Evolutionary conservation across 495 filamentous ascomycete species (phyloP), one percentile per base, ranked within the genome.

Genomic region (Lentithecium fluviatile): DNA sequence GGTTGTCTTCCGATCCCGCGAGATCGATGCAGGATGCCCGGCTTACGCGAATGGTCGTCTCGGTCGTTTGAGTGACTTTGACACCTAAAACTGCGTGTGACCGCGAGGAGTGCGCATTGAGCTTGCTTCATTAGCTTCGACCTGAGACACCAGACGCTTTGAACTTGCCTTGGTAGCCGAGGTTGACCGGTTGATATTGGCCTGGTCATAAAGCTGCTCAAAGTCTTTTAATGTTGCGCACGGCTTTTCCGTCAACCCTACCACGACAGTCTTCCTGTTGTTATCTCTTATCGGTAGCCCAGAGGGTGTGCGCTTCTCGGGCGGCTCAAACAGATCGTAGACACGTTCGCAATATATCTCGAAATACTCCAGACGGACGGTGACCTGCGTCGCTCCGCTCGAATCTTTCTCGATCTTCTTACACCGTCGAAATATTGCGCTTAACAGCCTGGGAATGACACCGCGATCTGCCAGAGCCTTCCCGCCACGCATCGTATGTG

Each of bases 401-500:
- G 85, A 84, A 64, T 97, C 92, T 70, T 94, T 96, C 57, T 86
- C 84, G 5, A 96, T 85, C 77, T 96, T 97, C 67, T 89, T 86
- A 40, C 86, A 86, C 36, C 88, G 78, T 56, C 93, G 82, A 68
- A 94, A 97, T 54, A 97, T 88, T 63, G 82, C 85, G 66, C 90
- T 95, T 7, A 98, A 79, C 40, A 98, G 77, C 53, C 94, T 76
- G 4, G 94, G 94, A 58, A 98, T 98, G 6, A 95, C 85, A 51
- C 94, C 94, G 69, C 94, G 81, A 21, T 98, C 94, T 6, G 88
- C 85, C 45, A 96, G 78, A 66, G 86, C 85, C 74, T 96, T 88
- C 52, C 93, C 92, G 55, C 94, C 94, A 58, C 94, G 85, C 94
- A 98, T 98, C 1, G 94, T 98, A 76, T 97, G 90, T 50, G 94